Evolutionary conservation across 202 grass and related monocot species (phyloP), one percentile per base, ranked within the genome.

Genomic region (Saccharum hybrid): DNA sequence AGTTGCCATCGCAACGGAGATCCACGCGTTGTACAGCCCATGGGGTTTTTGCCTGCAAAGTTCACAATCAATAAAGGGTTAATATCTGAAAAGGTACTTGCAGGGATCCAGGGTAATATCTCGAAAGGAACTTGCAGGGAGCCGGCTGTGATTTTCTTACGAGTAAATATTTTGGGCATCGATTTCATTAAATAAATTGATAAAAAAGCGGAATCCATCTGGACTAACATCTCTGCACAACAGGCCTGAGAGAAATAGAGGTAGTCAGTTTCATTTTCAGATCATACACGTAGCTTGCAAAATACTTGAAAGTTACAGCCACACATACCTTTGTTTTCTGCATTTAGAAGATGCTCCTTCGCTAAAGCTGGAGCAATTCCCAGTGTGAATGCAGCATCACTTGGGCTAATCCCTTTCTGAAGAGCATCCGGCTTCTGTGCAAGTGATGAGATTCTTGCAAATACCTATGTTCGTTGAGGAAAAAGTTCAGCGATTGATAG

Each of bases 301-400:
- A 83, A 81, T 65, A 60, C 4, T 52, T 72, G 0, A 52, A 90
- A 64, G 14, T n/a, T 60, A 21, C 46, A 78, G 3, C 49, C 19
- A 40, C 22, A 39, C 62, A 75, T 67, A 96, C 96, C 96, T 94
- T 79, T 94, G 83, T 72, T 99, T 94, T 99, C 96, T 75, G 96
- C 96, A 94, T 89, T 88, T 80, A 96, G 88, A 79, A 99, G 91
- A 89, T 99, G 96, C 37, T 96, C 93, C 81, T 99, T 99, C 0
- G 93, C 93, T 83, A 99, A 91, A 83, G 91, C 96, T 82, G 96
- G 96, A 51, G 96, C 91, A 74, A 99, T 96, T 66, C 96, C 96
- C 65, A 96, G 86, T 67, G 96, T 94, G 72, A 99, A 94, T 75
- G 96, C 96, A 52, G 96, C 93, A 84, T 99, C 93, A 14, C 88